These are phyloP conservation scores for Periconia sp. DNA, from an alignment of 2,329 filamentous ascomycete species.

Conservation along the genomic window DNA sequence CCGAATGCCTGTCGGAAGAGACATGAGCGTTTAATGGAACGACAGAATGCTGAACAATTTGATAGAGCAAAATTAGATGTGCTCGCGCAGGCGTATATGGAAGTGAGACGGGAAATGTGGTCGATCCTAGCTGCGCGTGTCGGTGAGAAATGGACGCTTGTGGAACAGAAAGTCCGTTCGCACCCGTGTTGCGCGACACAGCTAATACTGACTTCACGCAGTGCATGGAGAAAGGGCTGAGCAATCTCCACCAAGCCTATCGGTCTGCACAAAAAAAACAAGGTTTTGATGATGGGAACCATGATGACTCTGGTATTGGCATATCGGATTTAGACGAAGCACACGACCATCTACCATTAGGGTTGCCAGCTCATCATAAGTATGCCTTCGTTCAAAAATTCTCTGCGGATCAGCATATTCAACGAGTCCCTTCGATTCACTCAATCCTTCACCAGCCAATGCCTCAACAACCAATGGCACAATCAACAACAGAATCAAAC, in stretches of 20 bases:
- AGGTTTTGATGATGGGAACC: constrained; percentile 52
- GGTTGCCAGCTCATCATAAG: constrained; percentile 30
- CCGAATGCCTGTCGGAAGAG: constrained; percentile 85
- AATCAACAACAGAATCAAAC: too few species aligned
- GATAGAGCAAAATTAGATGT: constrained; percentile 74
- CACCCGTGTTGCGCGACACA: background rate
- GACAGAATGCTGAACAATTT: constrained; percentile 73
- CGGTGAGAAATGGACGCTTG: constrained; percentile 63
- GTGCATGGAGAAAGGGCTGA: constrained; percentile 84
- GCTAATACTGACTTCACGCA: constrained; percentile 44
- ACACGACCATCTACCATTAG: constrained; percentile 41
- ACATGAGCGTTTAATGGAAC: constrained; percentile 80
- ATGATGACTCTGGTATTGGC: constrained; percentile 74
- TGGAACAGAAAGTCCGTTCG: constrained; percentile 73
- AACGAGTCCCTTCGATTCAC: constrained; percentile 48
- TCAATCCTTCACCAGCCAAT: constrained; percentile 40
- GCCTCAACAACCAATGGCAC: constrained; percentile 16
- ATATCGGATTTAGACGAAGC: constrained; percentile 56
- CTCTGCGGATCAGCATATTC: constrained; percentile 30
- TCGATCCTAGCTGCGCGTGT: constrained; percentile 66
- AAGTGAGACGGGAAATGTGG: constrained; percentile 80
- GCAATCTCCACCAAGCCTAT: constrained; percentile 74
- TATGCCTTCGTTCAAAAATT: constrained; percentile 24
- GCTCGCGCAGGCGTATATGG: constrained; percentile 77
- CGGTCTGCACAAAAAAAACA: constrained; percentile 70